A percentile compares a stretch with the other conserved stretches of the same genome.
These are phyloP conservation scores for Prunus yedoensis DNA, from an alignment of 331 rosid genomes.

Conservation along the genomic window DNA sequence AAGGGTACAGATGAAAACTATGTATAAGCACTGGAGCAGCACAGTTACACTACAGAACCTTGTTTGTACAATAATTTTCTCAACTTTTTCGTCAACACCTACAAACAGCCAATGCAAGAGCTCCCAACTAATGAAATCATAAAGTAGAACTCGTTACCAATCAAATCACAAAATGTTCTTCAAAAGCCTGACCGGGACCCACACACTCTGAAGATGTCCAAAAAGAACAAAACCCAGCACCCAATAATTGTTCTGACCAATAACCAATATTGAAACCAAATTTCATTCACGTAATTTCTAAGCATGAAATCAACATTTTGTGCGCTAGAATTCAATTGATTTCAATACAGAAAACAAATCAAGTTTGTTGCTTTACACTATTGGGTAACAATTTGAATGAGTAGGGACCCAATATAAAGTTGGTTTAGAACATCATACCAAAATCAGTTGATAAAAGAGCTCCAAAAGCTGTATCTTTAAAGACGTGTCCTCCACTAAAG, in stretches of 20 bases:
- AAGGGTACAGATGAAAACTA: background rate
- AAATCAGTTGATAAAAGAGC: too few relatives aligned
- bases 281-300: background rate
- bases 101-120: background rate
- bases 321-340: background rate
- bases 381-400: background rate
- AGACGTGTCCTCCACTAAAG: constrained; percentile 4
- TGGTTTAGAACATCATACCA: background rate
- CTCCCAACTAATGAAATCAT: background rate
- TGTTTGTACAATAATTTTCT: background rate
- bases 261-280: background rate
- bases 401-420: background rate
- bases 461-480: background rate
- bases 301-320: background rate
- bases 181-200: background rate
- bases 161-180: background rate
- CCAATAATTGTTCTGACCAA: background rate
- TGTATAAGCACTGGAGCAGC: background rate
- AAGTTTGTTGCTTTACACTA: too few relatives aligned
- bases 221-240: background rate
- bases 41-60: background rate
- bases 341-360: background rate
- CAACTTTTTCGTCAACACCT: background rate
- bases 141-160: background rate
- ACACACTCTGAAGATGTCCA: background rate